These are phyloP conservation scores for Fusarium piperis DNA, from an alignment of 2,329 filamentous ascomycete genomes.

Conservation along the genomic window DNA sequence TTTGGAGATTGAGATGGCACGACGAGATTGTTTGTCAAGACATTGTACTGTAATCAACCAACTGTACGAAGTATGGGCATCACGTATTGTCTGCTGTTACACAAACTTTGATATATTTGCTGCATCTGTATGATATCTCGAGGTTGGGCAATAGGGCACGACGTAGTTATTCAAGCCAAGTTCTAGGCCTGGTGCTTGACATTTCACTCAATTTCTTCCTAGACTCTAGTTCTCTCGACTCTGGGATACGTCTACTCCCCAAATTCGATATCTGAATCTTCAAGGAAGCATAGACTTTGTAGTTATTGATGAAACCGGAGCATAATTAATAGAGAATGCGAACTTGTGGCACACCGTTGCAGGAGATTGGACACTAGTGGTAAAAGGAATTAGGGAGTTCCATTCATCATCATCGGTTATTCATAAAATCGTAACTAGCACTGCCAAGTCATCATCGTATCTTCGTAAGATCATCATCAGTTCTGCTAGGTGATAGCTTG, in stretches of 20 bases:
- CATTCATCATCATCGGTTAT: too few relatives aligned
- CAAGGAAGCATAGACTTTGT: background rate
- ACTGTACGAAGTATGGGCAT: background rate
- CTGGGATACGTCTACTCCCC: background rate
- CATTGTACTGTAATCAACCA: background rate
- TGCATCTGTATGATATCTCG: background rate
- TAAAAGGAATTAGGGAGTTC: background rate
- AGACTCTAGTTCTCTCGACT: background rate
- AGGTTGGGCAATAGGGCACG: background rate
- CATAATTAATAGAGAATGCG: background rate
- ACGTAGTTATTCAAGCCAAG: background rate
- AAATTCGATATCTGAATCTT: background rate
- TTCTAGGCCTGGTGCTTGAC: background rate
- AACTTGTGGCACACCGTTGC: background rate
- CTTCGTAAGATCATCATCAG: background rate
- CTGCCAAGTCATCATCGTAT: background rate
- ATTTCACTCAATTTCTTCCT: background rate
- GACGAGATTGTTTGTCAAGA: background rate
- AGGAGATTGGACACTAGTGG: background rate
- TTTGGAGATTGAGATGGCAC: background rate
- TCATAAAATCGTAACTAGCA: too few relatives aligned
- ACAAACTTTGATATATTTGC: background rate
- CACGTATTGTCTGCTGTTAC: background rate
- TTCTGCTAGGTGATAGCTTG: background rate
- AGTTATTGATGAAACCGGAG: background rate